Evolutionary conservation across 1,284 basidiomycete genomes (phyloP).

Genomic region (Rhodotorula sp.): DNA sequence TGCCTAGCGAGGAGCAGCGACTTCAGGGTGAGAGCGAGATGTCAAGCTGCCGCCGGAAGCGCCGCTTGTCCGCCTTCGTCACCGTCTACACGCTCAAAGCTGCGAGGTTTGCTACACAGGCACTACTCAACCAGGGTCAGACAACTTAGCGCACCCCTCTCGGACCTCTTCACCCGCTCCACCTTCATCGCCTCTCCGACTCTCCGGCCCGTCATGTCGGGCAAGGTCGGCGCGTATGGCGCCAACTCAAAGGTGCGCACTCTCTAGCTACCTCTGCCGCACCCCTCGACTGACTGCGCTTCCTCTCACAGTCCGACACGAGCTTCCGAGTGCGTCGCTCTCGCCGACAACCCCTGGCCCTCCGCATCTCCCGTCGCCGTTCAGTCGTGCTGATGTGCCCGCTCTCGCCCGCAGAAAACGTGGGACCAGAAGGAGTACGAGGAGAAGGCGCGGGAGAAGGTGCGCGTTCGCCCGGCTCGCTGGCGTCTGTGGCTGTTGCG

Average conservation of each 20-base stretch:
- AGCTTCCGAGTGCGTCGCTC: slow-evolving; percentile 26
- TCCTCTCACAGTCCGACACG: slow-evolving; percentile 30
- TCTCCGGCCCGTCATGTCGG: background rate
- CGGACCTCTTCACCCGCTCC: background rate
- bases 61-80: background rate
- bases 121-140: too few relatives aligned
- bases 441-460: slow-evolving; percentile 44
- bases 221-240: slow-evolving; percentile 35
- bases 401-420: slow-evolving; percentile 21
- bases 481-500: background rate
- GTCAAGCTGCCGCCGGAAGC: background rate
- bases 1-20: background rate
- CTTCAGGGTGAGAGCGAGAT: background rate
- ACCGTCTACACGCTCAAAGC: too few relatives aligned
- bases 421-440: slow-evolving; percentile 48
- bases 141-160: background rate
- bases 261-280: background rate
- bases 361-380: background rate
- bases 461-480: background rate
- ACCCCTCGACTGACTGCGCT: background rate
- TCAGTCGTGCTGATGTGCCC: background rate
- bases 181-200: background rate
- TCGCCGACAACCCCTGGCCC: background rate
- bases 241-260: slow-evolving; percentile 32
- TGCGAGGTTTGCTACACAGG: too few relatives aligned